These are phyloP conservation scores for Diaporthe sp. DNA, from an alignment of 2,329 filamentous ascomycete species.

Conservation along the genomic window DNA sequence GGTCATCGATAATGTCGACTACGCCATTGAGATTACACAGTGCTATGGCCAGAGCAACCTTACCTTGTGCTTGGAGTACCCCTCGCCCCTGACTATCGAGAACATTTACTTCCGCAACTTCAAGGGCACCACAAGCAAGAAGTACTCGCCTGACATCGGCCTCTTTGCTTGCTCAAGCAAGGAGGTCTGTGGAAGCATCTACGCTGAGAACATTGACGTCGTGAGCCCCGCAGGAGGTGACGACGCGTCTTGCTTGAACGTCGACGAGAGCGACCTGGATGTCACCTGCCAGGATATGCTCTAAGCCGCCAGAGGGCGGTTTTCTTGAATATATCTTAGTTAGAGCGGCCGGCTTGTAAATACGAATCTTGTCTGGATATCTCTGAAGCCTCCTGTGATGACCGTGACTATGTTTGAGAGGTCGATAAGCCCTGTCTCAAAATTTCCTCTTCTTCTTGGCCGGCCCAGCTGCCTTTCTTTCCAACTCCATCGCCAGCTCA, in stretches of 20 bases:
- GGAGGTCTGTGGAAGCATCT: conserved; percentile 42
- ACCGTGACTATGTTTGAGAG: background rate
- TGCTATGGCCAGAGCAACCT: conserved; percentile 66
- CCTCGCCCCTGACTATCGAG: conserved; percentile 65
- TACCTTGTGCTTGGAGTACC: conserved; percentile 70
- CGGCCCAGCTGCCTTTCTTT: conserved; percentile 63
- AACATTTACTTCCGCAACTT: conserved; percentile 67
- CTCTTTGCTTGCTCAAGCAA: conserved; percentile 45
- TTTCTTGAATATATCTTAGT: conserved; percentile 24
- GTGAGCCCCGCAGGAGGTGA: conserved; percentile 43
- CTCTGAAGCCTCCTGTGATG: background rate
- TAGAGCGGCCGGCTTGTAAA: background rate
- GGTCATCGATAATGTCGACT: conserved; percentile 70
- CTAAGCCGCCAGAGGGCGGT: conserved; percentile 12
- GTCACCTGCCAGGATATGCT: conserved; percentile 41
- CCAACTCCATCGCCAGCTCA: conserved; percentile 64
- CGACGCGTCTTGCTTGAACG: conserved; percentile 46
- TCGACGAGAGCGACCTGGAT: conserved; percentile 42
- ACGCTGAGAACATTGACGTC: conserved; percentile 43
- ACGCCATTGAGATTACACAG: conserved; percentile 67
- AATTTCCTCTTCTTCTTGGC: conserved; percentile 70
- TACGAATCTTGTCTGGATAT: background rate
- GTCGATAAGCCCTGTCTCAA: conserved; percentile 44
- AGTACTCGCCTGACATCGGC: conserved; percentile 45
- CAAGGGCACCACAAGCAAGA: conserved; percentile 56